phyloP scores from a whole-genome alignment of 176 grass and related monocot genomes.

The Avena eriantha region DNA sequence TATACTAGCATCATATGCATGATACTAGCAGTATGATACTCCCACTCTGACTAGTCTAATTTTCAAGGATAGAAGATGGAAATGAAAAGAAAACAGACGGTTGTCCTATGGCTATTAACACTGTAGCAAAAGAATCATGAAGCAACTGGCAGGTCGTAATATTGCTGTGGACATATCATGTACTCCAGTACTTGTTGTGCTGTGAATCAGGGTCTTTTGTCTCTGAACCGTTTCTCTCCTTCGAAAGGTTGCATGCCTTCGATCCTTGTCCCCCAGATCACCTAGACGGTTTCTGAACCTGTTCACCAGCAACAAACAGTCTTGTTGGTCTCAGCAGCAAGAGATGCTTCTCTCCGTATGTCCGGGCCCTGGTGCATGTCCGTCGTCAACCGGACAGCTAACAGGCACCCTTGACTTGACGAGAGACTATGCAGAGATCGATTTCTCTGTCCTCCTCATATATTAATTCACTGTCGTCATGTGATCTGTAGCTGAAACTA shows the following conservation, averaged over 20 bases:
- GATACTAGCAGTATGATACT: too few species aligned
- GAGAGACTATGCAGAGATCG: not conserved
- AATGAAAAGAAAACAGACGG: not conserved
- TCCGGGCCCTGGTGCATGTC: not conserved
- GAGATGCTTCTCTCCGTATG: not conserved
- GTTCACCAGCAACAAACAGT: slow-evolving; percentile 4
- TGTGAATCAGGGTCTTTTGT: not conserved
- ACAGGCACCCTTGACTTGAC: not conserved
- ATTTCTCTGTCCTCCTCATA: not conserved
- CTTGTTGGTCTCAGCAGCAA: slow-evolving; percentile 2
- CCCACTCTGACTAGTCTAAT: not conserved
- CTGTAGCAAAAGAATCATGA: not conserved
- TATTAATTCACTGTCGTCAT: not conserved
- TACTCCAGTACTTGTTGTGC: not conserved
- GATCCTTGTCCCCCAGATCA: not conserved
- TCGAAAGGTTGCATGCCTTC: not conserved
- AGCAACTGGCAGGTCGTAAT: not conserved
- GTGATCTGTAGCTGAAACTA: slow-evolving; percentile 15
- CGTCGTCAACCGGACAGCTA: not conserved
- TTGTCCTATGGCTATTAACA: not conserved
- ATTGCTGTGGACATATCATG: slow-evolving; percentile 20
- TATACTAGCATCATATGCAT: too few species aligned
- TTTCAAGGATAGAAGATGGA: slow-evolving; percentile 22
- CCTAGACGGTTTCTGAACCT: slow-evolving; percentile 30
- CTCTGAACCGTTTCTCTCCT: slow-evolving; percentile 12